Evolutionary conservation across 1,139 yeast species (phyloP), one percentile per base, ranked within the genome.

Genomic region (Saccharomyces hybrid): DNA sequence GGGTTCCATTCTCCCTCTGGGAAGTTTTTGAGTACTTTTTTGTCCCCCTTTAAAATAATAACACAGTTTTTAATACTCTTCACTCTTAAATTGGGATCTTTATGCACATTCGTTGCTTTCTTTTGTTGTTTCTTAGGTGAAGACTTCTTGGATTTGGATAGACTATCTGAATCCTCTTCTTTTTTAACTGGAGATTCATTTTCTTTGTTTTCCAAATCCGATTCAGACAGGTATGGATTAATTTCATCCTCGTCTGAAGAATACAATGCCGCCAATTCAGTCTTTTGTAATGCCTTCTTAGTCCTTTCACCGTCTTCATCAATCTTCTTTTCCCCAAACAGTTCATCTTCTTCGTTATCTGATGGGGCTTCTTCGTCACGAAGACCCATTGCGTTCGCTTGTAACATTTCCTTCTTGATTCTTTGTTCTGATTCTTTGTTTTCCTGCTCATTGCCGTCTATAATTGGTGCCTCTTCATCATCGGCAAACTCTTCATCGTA

Each of bases 381-480:
- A 44, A 79, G 78, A 13, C 84, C 88, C 70, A 88, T 78, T 51
- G 85, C 87, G 50, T 86, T 86, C 0, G 97, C 97, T 57, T 83
- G 81, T 58, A 89, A 78, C 93, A 88, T 90, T 71, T 93, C 98
- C 63, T 81, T 85, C 72, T 91, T 93, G 68, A 93, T 86, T 65
- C 90, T 86, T 60, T 81, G 81, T 70, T 93, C 97, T 46, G 91
- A 87, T 62, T 90, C 87, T 69, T 87, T 90, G 68, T 89, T 88
- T 67, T 93, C 99, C 65, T 89, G 95, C 67, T 93, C 99, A 57
- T 91, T 90, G 51, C 97, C 98, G 66, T 93, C 99, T 80, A 93
- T 84, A 57, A 91, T 88, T 31, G 99, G 99, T 1, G 98, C 98
- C 70, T 93, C 99, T 73, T 93, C 99, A 70, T 93, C 99, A 71